phyloP scores from a whole-genome alignment of 257 asterid genomes.

The Solanum neorickii region DNA sequence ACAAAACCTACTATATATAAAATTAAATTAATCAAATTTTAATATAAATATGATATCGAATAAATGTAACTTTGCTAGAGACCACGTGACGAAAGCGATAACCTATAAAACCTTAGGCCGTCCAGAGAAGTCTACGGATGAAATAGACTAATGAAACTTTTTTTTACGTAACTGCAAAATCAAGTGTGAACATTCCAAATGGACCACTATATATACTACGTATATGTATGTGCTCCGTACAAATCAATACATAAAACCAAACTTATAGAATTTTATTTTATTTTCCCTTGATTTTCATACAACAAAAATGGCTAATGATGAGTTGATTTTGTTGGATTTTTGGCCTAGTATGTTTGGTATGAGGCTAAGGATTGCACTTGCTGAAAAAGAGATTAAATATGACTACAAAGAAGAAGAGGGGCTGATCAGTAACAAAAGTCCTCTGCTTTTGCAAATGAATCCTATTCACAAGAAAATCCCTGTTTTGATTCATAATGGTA shows the following conservation, averaged over 20 bases:
- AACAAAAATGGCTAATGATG: constrained; percentile 3
- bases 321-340: constrained; percentile 5
- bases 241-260: not conserved
- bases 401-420: not conserved
- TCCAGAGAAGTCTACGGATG: not conserved
- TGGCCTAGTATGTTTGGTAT: constrained; percentile 14
- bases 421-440: not conserved
- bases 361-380: constrained; percentile 16
- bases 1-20: not conserved
- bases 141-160: too few relatives aligned
- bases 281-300: not conserved
- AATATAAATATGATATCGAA: not conserved
- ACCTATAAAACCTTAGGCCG: not conserved
- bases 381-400: constrained; percentile 12
- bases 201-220: not conserved
- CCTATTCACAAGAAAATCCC: not conserved
- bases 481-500: not conserved
- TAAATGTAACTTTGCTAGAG: not conserved
- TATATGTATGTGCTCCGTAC: not conserved
- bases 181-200: not conserved
- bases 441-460: not conserved
- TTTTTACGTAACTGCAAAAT: not conserved
- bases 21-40: too few relatives aligned
- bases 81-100: not conserved
- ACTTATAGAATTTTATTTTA: not conserved